Evolutionary conservation across 495 filamentous ascomycete genomes (phyloP), one percentile per base, ranked within the genome.

Genomic region (Coniosporium apollinis): DNA sequence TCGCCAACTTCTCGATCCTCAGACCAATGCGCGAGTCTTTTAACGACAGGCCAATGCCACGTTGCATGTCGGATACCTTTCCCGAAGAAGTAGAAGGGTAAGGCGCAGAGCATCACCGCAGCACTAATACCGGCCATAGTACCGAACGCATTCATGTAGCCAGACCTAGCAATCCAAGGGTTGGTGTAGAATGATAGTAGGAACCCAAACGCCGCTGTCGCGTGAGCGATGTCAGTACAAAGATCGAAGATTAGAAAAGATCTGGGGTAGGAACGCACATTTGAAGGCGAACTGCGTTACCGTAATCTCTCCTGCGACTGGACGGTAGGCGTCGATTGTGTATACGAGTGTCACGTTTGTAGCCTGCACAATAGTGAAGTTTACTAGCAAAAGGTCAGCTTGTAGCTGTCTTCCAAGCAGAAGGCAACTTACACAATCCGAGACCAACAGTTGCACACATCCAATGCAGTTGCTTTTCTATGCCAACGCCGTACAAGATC

Each of bases 121-220:
- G 37, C 37, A 16, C 25, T 24, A 9, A 39, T 67, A 17, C 58
- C 60, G 2, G 65, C 69, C 66, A 71, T 71, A 24, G 58, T 48
- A 7, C 67, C 65, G 42, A 62, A 71, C 6, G 66, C 64, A 38
- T 58, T 49, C 17, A 52, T 36, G 31, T 72, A 72, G 1, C 67
- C 67, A 3, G 55, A 49, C 36, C 57, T 34, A n/a, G 54, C 50
- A n/a, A 67, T 60, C 69, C 67, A 70, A 0, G 62, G 64, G 35
- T 70, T 73, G 8, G 66, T 71, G 47, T 70, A 72, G 33, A 72
- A 72, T 1, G 65, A 67, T 17, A 73, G 53, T 7, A 70, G 55
- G 43, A 72, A 72, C n/a, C 66, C 67, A 44, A 70, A 70, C 8
- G 64, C 48, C 17, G 60, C 59, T 61, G 30, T 18, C 10, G 9